Conservation (phyloP, 495 filamentous ascomycete genomes). For the Letharia columbiana region DNA sequence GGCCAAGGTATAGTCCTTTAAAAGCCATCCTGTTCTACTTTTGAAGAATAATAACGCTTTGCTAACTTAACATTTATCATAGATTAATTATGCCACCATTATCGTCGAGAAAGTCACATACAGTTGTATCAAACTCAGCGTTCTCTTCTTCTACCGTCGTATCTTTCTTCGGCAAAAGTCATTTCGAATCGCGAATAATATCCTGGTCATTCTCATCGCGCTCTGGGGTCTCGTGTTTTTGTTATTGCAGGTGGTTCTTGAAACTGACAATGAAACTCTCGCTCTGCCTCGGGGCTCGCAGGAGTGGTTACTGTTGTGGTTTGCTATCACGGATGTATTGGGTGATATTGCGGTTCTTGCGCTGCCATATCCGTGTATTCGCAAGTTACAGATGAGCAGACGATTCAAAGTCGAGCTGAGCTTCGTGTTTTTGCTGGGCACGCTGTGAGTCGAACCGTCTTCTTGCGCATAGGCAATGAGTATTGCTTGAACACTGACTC, state of each 20-base stretch:
- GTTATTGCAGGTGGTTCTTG: background rate
- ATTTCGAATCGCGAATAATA: slow-evolving; percentile 5
- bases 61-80: background rate
- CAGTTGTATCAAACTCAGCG: slow-evolving; percentile 15
- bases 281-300: background rate
- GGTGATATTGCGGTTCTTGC: slow-evolving; percentile 12
- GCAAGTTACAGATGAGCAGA: slow-evolving; percentile 11
- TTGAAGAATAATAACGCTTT: background rate
- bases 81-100: background rate
- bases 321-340: slow-evolving; percentile 17
- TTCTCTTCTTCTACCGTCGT: slow-evolving; percentile 18
- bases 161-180: slow-evolving; percentile 1
- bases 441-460: slow-evolving; percentile 9
- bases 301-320: slow-evolving; percentile 9
- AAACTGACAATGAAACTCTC: background rate
- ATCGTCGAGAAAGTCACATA: slow-evolving; percentile 16
- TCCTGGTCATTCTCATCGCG: slow-evolving; percentile 6
- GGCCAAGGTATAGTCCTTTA: background rate
- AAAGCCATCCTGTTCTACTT: background rate
- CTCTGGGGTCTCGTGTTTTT: slow-evolving; percentile 11
- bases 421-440: slow-evolving; percentile 4
- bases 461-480: background rate
- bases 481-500: background rate
- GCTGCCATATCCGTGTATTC: slow-evolving; percentile 14
- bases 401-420: background rate